Percentiles rank a stretch among this genome's conserved stretches.
Conservation (phyloP, 371 early-diverging fungal species). For the Mucor mucedo region DNA sequence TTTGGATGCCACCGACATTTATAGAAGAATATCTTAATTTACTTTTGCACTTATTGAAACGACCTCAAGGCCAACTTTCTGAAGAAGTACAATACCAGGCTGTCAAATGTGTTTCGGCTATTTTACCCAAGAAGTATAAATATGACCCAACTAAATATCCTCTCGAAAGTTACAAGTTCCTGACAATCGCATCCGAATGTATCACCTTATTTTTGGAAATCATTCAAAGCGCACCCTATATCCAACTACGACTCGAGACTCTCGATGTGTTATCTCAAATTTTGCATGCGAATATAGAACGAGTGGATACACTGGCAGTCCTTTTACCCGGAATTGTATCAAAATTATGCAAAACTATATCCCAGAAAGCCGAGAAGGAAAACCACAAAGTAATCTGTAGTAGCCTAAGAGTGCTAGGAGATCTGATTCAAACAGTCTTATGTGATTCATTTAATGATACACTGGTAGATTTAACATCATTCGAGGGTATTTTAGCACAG, state of each 20-base stretch:
- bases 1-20: slow-evolving; percentile 2
- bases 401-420: slow-evolving; percentile 42
- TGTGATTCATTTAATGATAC: slow-evolving; percentile 37
- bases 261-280: slow-evolving; percentile 35
- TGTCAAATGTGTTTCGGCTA: slow-evolving; percentile 40
- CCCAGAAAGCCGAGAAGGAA: slow-evolving; percentile 52
- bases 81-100: slow-evolving; percentile 49
- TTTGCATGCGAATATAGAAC: slow-evolving; percentile 37
- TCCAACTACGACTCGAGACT: slow-evolving; percentile 47
- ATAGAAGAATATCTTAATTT: slow-evolving; percentile 15
- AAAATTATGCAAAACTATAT: slow-evolving; percentile 40
- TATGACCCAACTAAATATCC: slow-evolving; percentile 1
- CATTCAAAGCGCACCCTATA: slow-evolving; percentile 30
- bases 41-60: slow-evolving; percentile 9
- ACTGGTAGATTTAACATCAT: slow-evolving; percentile 15
- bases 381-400: slow-evolving; percentile 50
- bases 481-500: slow-evolving; percentile 33
- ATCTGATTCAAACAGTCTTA: slow-evolving; percentile 43
- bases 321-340: slow-evolving; percentile 55
- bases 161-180: slow-evolving; percentile 10
- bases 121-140: slow-evolving; percentile 30
- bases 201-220: slow-evolving; percentile 42
- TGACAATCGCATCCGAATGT: slow-evolving; percentile 35
- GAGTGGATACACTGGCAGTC: slow-evolving; percentile 39
- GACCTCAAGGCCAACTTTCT: neutral